Percentiles rank a stretch among this genome's conserved stretches.
phyloP scores from a whole-genome alignment of 371 early-diverging fungal species.

The Mucor indicus region DNA sequence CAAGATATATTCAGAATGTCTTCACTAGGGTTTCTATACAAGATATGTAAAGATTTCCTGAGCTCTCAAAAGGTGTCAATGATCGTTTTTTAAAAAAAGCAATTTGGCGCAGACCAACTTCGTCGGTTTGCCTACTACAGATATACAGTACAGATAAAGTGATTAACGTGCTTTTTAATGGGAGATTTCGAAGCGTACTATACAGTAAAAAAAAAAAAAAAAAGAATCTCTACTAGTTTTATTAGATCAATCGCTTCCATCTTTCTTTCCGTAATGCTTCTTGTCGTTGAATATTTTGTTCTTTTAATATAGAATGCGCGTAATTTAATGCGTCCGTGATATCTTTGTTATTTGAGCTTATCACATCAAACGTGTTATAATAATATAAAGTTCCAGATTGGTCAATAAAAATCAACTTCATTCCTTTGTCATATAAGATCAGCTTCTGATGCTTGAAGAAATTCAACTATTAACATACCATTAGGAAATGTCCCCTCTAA shows the following conservation, averaged over 20 bases:
- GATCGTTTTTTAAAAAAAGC: too few species aligned
- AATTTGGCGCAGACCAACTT: too few species aligned
- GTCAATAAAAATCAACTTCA: conserved; percentile 11
- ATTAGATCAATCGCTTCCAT: conserved; percentile 22
- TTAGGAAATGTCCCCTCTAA: neutral
- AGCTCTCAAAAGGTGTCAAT: too few species aligned
- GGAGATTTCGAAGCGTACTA: too few species aligned
- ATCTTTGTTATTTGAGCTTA: conserved; percentile 3
- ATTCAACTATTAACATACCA: conserved; percentile 51
- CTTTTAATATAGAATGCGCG: neutral
- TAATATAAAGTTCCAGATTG: neutral
- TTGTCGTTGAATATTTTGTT: conserved; percentile 6
- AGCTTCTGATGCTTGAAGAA: conserved; percentile 73
- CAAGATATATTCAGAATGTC: too few species aligned
- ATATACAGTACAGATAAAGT: too few species aligned
- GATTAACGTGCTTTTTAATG: too few species aligned
- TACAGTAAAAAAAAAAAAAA: too few species aligned
- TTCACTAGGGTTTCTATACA: too few species aligned
- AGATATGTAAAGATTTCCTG: too few species aligned
- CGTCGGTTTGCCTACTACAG: too few species aligned
- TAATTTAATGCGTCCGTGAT: neutral
- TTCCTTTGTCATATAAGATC: conserved; percentile 46
- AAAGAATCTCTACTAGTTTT: too few species aligned
- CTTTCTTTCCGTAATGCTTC: conserved; percentile 3
- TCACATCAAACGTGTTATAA: conserved; percentile 4